A percentile compares a stretch with the other conserved stretches of the same genome.
phyloP scores from a whole-genome alignment of 2,329 filamentous ascomycete genomes.

The Aspergillus sp. region DNA sequence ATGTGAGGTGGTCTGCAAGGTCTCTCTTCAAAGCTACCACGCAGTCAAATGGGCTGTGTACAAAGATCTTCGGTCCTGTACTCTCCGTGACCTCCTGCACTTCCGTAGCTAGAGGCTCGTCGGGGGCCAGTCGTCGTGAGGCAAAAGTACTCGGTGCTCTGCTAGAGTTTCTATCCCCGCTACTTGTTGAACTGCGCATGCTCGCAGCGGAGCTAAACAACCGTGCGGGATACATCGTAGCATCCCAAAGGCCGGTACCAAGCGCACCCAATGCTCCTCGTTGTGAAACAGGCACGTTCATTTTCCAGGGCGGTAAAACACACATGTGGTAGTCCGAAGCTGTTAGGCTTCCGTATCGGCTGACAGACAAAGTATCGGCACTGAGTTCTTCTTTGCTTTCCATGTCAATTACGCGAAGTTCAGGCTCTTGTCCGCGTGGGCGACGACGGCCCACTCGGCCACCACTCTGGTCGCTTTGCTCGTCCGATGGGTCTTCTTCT shows the following conservation, averaged over 20 bases:
- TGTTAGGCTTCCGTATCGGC: constrained; percentile 80
- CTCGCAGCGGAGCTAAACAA: constrained; percentile 87
- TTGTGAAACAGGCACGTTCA: constrained; percentile 62
- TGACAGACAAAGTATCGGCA: constrained; percentile 81
- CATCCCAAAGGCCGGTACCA: constrained; percentile 79
- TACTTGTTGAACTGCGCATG: constrained; percentile 58
- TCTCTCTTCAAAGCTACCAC: constrained; percentile 89
- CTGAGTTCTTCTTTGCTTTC: constrained; percentile 79
- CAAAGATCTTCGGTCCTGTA: constrained; percentile 77
- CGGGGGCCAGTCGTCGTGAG: constrained; percentile 52
- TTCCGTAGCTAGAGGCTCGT: constrained; percentile 39
- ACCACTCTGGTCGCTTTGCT: constrained; percentile 27
- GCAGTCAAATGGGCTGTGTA: constrained; percentile 95
- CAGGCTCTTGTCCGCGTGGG: constrained; percentile 78
- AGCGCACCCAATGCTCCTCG: constrained; percentile 75
- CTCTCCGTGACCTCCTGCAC: constrained; percentile 52
- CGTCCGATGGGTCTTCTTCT: constrained; percentile 67
- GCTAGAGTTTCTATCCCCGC: constrained; percentile 58
- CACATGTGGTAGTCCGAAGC: constrained; percentile 90
- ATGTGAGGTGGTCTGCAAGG: constrained; percentile 77
- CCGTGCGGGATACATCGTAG: constrained; percentile 79
- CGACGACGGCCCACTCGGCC: constrained; percentile 68
- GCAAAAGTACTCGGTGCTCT: constrained; percentile 52
- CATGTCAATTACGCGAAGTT: constrained; percentile 87
- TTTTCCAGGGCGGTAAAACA: constrained; percentile 74